Conservation (phyloP, 495 filamentous ascomycete genomes). For the Diplogelasinospora grovesii region DNA sequence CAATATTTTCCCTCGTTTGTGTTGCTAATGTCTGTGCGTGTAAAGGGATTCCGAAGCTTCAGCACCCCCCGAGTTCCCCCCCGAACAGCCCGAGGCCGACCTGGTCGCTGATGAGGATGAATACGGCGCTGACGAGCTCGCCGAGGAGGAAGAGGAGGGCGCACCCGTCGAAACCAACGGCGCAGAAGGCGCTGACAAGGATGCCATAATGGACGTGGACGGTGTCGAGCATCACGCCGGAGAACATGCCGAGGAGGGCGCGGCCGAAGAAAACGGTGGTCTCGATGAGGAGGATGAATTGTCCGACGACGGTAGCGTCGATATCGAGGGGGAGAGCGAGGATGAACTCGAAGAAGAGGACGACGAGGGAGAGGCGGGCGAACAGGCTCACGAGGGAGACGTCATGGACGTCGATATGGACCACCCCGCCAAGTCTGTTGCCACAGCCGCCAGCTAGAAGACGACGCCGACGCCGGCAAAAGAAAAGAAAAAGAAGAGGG, state of each 20-base stretch:
- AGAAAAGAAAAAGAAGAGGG: too few species aligned
- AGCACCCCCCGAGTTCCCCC: constrained; percentile 91
- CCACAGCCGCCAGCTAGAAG: constrained; percentile 3
- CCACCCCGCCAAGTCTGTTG: constrained; percentile 12
- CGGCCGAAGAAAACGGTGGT: too few species aligned
- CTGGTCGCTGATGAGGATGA: constrained; percentile 74
- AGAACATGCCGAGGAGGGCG: constrained; percentile 35
- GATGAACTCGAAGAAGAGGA: constrained; percentile 83
- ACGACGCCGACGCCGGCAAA: too few species aligned
- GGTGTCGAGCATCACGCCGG: constrained; percentile 35
- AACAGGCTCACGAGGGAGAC: constrained; percentile 60
- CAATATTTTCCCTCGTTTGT: neutral
- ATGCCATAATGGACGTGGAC: constrained; percentile 77
- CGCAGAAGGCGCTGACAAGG: constrained; percentile 49
- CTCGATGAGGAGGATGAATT: constrained; percentile 76
- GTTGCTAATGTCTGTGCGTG: constrained; percentile 11
- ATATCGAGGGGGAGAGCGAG: constrained; percentile 86
- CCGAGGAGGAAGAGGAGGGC: constrained; percentile 55
- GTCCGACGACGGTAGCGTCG: constrained; percentile 85
- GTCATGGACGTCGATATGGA: constrained; percentile 72
- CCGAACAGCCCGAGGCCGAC: constrained; percentile 95
- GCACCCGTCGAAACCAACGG: constrained; percentile 36
- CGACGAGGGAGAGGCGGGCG: constrained; percentile 64
- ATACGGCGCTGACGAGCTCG: constrained; percentile 82
- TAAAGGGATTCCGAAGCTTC: constrained; percentile 90